Percentiles rank a stretch among this genome's conserved stretches.
Evolutionary conservation across 2,329 filamentous ascomycete species (phyloP).

Genomic region (Pseudocercospora eumusae): DNA sequence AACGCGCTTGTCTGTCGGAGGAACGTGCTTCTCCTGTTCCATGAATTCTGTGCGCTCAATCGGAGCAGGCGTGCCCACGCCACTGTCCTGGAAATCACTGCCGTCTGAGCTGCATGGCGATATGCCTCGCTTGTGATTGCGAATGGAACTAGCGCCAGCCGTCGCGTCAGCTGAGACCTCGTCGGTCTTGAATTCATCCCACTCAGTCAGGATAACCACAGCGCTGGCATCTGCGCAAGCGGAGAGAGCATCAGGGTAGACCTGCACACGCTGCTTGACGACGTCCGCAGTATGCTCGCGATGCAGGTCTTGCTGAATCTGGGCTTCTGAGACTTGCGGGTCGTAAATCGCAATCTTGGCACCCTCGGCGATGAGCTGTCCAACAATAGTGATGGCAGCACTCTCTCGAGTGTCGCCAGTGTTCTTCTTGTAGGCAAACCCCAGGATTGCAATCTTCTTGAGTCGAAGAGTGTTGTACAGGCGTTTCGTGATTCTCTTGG

Average conservation of each 20-base stretch:
- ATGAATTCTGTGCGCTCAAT: slow-evolving; percentile 16
- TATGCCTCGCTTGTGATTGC: not conserved
- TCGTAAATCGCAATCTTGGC: slow-evolving; percentile 69
- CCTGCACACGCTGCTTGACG: slow-evolving; percentile 34
- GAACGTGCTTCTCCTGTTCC: slow-evolving; percentile 5
- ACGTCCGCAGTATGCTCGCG: slow-evolving; percentile 30
- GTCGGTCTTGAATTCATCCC: slow-evolving; percentile 42
- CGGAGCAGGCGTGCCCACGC: slow-evolving; percentile 23
- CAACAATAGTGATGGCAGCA: slow-evolving; percentile 68
- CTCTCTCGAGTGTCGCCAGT: slow-evolving; percentile 74
- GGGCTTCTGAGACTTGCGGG: slow-evolving; percentile 48
- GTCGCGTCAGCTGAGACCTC: slow-evolving; percentile 14
- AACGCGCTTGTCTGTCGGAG: slow-evolving; percentile 29
- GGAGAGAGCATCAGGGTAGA: slow-evolving; percentile 37
- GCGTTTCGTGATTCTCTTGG: slow-evolving; percentile 63
- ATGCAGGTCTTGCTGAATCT: slow-evolving; percentile 39
- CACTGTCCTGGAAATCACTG: slow-evolving; percentile 27
- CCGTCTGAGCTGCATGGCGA: slow-evolving; percentile 24
- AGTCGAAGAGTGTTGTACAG: slow-evolving; percentile 68
- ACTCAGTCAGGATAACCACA: slow-evolving; percentile 41
- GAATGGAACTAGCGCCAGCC: not conserved
- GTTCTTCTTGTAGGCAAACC: slow-evolving; percentile 79
- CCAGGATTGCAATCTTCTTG: slow-evolving; percentile 71
- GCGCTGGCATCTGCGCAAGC: slow-evolving; percentile 41
- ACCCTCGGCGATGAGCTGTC: slow-evolving; percentile 64